These are phyloP conservation scores for Solanum pimpinellifolium DNA, from an alignment of 257 asterid genomes.

Conservation along the genomic window DNA sequence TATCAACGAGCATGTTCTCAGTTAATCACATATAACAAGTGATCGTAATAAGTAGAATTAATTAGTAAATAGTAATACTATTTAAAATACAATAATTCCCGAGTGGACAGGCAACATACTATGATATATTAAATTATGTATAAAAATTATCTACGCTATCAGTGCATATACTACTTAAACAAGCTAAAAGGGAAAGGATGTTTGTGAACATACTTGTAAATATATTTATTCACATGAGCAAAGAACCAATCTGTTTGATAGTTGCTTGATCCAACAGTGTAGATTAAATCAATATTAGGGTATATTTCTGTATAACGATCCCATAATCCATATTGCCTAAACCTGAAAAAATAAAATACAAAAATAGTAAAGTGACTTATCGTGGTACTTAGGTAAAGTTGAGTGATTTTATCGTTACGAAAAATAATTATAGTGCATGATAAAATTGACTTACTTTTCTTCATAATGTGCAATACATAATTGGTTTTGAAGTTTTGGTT, in stretches of 20 bases:
- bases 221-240: slow-evolving; percentile 41
- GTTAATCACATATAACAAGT: neutral
- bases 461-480: neutral
- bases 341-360: slow-evolving; percentile 12
- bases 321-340: slow-evolving; percentile 60
- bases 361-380: neutral
- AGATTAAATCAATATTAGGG: slow-evolving; percentile 31
- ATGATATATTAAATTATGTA: neutral
- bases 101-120: neutral
- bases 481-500: slow-evolving; percentile 18
- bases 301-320: slow-evolving; percentile 23
- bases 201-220: neutral
- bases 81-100: neutral
- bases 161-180: neutral
- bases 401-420: neutral
- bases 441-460: neutral
- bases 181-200: neutral
- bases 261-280: slow-evolving; percentile 34
- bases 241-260: slow-evolving; percentile 48
- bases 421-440: neutral
- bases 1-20: neutral
- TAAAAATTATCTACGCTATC: neutral
- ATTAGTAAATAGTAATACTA: neutral
- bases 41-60: neutral
- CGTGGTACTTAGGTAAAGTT: neutral